Evolutionary conservation across 108 stramenopile species (phyloP), one percentile per base, ranked within the genome.

Genomic region (Hondaea fermentalgiana): DNA sequence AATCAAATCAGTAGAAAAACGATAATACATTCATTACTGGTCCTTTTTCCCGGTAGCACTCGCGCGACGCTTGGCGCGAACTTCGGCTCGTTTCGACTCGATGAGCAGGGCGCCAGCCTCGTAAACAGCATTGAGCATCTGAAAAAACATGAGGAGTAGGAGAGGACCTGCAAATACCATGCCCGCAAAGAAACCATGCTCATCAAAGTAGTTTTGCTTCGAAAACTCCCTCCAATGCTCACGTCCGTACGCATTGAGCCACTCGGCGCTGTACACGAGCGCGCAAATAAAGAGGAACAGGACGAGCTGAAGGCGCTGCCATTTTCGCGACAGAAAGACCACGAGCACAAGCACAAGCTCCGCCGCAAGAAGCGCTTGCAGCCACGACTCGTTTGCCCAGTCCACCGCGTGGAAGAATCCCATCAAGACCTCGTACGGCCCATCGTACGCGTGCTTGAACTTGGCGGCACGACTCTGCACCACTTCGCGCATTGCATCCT

Each of bases 121-220:
- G 58, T 89, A 89, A 23, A 97, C 72, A 87, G 95, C 93, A 57
- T 91, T 92, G 28, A 96, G 59, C 19, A 97, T 89, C 95, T 96
- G 96, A 44, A 93, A 89, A 57, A 96, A 88, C 51, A 92, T 94
- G 55, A 95, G 93, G 5, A 95, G 49, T 43, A 97, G 69, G 44
- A 97, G 60, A 4, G 97, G 97, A 4, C 92, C 97, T 89, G 94
- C 95, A 49, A 96, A 60, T 92, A 97, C 93, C 14, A 96, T 95
- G 19, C 94, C 94, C 29, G 96, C 91, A 72, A 97, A 97, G 44
- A 97, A 92, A 0, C 97, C 97, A 45, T 92, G 88, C 42, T 89
- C 89, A 87, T 97, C 97, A 93, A 97, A 97, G 91, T 97, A 97
- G 72, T 97, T 96, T 91, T 97, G 97, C 5, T 95, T 96, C 55